Base-by-base conservation (phyloP, 768 basidiomycete genomes). In the Termitomyces sp. region DNA sequence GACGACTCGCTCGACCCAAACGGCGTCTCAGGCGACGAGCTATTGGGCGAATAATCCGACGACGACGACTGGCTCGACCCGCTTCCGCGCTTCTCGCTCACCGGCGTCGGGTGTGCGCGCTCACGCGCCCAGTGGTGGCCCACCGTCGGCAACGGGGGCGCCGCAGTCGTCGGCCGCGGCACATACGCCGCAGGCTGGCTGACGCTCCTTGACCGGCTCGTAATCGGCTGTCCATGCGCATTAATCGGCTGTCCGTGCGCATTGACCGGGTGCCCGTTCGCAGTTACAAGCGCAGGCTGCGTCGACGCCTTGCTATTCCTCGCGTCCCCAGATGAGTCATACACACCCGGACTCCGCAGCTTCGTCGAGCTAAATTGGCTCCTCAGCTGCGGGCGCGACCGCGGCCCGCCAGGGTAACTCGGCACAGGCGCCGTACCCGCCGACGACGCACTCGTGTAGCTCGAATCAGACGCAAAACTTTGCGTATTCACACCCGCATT, bases 1-100 rank as follows among this genome's bases (percentile, higher is more conserved):
- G 89, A 92, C 27, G 88, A 89, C 62, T 93, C 92, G 72, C 87
- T 92, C 40, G 91, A 93, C n/a, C 91, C 92, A 68, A 89, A 93
- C 18, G 92, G 91, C 26, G 92, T 93, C 67, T 93, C 84, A 0
- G 92, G 92, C n/a, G 90, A 91, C 16, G 86, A 86, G 61, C 87
- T 88, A 64, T 91, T 88, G 20, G 91, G 89, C 45, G 91, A 93
- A 63, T 89, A 91, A 65, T 92, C 89, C 13, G 91, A 91, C 26
- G 62, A 69, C 88, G 91, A 92, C 13, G 89, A 91, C 68, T 91
- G 85, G 65, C 91, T 93, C 37, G 89, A 91, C 13, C 89, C 88
- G 62, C 91, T 93, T 33, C 89, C 92, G 37, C 92, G 84, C 71
- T 93, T 93, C 64, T 77, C 80, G 52, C 72, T 78, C 5, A 70